Evolutionary conservation across 2,329 filamentous ascomycete species (phyloP), one percentile per base, ranked within the genome.

Genomic region (Sporothrix humicola): DNA sequence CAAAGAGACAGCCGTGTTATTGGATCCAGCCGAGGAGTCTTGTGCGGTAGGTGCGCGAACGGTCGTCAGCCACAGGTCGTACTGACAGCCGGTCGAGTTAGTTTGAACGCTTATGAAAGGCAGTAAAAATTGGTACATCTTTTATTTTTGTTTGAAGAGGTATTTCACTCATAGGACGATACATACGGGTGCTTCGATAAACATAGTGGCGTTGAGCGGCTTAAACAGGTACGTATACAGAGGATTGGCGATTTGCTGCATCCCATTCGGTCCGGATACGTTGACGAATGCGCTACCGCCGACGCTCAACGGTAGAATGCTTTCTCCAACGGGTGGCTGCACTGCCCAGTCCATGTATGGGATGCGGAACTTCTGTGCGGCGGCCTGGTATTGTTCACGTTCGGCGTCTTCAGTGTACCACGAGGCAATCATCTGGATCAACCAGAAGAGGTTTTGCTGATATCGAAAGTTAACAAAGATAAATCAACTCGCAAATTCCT

Each of bases 341-440:
- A 83, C 80, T 17, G 87, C 86, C 87, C 87, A 90, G 76, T 90
- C 87, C 85, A 87, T 88, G 77, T 89, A 90, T 0, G 88, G 88
- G 50, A 89, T 84, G 17, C 88, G 85, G 76, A 89, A 89, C 46
- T 83, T 80, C 17, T 78, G 78, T 0, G 87, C 87, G 20, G 87
- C 87, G 20, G 82, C 77, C 78, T 82, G 84, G 76, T 91, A 91
- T 56, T 82, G 80, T 6, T 81, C 80, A 61, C 85, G 83, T 0
- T 73, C 73, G 7, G 65, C 23, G 52, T 85, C 82, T 2, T 82
- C 82, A 48, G 85, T 82, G 81, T 85, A 88, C 76, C 85, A 82
- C 17, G 79, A 79, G 10, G 87, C 86, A 76, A 89, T 87, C 61
- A 76, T 76, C 68, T 82, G 79, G 17, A 83, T 77, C 13, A 80